Evolutionary conservation across 345 rosid genomes (phyloP).

Genomic region (Eucalyptus microcorys): DNA sequence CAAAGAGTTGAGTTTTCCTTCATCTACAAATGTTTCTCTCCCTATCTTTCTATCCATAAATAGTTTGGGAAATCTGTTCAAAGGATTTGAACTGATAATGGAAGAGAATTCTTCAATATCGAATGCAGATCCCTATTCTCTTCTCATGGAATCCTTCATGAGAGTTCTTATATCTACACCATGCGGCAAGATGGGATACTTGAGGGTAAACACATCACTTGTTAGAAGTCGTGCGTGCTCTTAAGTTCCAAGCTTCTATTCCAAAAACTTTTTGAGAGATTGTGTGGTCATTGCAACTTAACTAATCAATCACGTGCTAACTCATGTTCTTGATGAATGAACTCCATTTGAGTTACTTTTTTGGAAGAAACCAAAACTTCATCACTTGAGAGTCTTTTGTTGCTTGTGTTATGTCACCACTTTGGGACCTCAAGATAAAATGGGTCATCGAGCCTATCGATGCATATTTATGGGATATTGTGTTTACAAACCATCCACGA

Average conservation of each 20-base stretch:
- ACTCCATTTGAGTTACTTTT: neutral
- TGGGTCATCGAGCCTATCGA: too few relatives aligned
- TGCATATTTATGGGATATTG: neutral
- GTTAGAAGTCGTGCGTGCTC: fast-evolving
- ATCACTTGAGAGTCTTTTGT: neutral
- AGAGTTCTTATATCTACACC: neutral
- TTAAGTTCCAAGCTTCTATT: neutral
- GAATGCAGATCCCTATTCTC: neutral
- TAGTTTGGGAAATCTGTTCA: too few relatives aligned
- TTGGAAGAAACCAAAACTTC: neutral
- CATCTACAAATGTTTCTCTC: neutral
- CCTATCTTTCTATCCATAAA: neutral
- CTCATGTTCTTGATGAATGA: neutral
- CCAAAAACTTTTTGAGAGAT: neutral
- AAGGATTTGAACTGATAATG: too few relatives aligned
- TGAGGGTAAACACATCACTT: neutral
- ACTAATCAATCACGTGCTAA: neutral
- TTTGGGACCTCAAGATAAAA: too few relatives aligned
- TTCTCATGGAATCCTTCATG: neutral
- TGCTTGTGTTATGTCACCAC: neutral
- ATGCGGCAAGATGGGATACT: too few relatives aligned
- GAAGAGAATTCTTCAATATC: neutral
- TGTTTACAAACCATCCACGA: too few relatives aligned
- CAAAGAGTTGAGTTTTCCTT: neutral
- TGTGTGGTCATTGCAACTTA: neutral